Evolutionary conservation across 352 stramenopile species (phyloP).

Genomic region (Globisporangium nodosum): DNA sequence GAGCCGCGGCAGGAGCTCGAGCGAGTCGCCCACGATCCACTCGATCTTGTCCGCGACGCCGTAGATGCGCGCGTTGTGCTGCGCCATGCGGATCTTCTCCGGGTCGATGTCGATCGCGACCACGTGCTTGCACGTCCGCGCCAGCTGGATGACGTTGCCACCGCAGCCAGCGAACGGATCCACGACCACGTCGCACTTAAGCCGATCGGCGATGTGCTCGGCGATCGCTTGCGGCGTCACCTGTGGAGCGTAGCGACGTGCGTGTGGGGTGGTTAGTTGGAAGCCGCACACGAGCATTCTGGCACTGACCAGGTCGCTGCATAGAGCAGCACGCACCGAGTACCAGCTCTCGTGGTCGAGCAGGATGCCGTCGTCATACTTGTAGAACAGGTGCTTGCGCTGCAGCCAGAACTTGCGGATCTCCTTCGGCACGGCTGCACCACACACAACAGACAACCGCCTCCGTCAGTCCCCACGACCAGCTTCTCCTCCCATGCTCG

Average conservation of each 20-base stretch:
- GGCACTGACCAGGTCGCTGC: too few relatives aligned
- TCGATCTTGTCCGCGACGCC: slow-evolving; percentile 88
- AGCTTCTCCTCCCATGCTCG: too few relatives aligned
- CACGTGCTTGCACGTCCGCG: slow-evolving; percentile 81
- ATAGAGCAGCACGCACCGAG: slow-evolving; percentile 36
- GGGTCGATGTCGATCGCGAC: slow-evolving; percentile 92
- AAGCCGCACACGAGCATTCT: too few relatives aligned
- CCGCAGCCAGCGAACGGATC: slow-evolving; percentile 92
- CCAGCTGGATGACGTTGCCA: slow-evolving; percentile 92
- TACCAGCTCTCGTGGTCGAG: slow-evolving; percentile 94
- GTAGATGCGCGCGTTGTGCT: slow-evolving; percentile 90
- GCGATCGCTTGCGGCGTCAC: slow-evolving; percentile 91
- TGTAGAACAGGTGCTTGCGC: slow-evolving; percentile 83
- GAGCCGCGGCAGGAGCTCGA: slow-evolving; percentile 70
- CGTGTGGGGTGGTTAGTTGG: too few relatives aligned
- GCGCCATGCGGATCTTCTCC: slow-evolving; percentile 84
- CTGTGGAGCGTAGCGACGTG: slow-evolving; percentile 12
- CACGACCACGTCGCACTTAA: slow-evolving; percentile 79
- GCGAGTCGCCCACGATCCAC: slow-evolving; percentile 87
- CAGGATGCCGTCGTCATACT: slow-evolving; percentile 88
- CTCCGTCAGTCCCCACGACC: background rate
- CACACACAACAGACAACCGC: slow-evolving; percentile 15
- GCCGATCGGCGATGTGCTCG: slow-evolving; percentile 77
- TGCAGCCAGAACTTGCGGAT: slow-evolving; percentile 88
- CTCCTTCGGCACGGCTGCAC: slow-evolving; percentile 25